A percentile compares a stretch with the other conserved stretches of the same genome.
Conservation (phyloP, 129 eudicot species). For the Centella asiatica region DNA sequence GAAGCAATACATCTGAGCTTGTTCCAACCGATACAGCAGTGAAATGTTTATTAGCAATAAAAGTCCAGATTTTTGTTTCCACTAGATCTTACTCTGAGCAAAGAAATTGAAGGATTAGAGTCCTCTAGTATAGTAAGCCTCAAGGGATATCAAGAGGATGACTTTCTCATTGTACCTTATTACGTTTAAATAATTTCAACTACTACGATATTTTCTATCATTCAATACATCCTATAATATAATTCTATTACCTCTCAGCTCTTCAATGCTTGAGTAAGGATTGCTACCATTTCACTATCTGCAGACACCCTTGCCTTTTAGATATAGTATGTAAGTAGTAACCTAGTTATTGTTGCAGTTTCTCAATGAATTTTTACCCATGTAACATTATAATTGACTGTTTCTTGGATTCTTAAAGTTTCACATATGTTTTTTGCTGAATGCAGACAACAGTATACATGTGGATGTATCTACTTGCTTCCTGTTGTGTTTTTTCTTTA, state of each 20-base stretch:
- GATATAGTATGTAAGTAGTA: background rate
- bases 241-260: too few species aligned
- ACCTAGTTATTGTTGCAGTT: background rate
- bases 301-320: background rate
- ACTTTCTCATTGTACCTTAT: too few species aligned
- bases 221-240: too few species aligned
- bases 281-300: too few species aligned
- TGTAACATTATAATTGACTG: background rate
- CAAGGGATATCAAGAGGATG: background rate
- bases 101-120: background rate
- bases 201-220: background rate
- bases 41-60: background rate
- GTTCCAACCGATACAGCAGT: background rate
- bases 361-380: too few species aligned
- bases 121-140: background rate
- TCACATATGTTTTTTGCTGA: background rate
- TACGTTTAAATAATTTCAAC: background rate
- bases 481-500: slow-evolving; percentile 1
- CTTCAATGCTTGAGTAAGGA: too few species aligned
- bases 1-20: background rate
- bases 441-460: background rate
- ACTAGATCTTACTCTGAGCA: background rate
- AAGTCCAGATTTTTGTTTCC: background rate
- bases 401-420: background rate
- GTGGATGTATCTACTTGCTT: background rate